Percentiles rank a stretch among this genome's conserved stretches.
phyloP scores from a whole-genome alignment of 805 yeast species.

The Zygoascus tannicola region DNA sequence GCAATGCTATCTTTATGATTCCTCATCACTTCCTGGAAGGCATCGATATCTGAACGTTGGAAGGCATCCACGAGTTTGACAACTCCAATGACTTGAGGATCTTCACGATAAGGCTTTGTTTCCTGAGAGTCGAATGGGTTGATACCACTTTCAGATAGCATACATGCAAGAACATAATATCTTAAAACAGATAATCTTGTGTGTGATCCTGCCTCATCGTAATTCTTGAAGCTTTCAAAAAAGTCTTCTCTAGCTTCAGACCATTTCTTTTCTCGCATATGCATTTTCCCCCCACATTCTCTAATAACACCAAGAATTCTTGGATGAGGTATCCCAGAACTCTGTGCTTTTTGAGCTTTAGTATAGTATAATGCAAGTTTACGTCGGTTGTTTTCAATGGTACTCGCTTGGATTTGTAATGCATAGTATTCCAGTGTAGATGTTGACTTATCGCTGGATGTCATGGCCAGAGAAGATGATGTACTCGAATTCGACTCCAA shows the following conservation, averaged over 20 bases:
- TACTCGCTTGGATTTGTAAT: slow-evolving; percentile 48
- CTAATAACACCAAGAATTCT: slow-evolving; percentile 61
- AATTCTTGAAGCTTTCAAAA: slow-evolving; percentile 48
- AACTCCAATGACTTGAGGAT: slow-evolving; percentile 25
- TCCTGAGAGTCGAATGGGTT: slow-evolving; percentile 70
- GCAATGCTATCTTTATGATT: slow-evolving; percentile 10
- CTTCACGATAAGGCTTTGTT: slow-evolving; percentile 42
- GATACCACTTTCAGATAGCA: slow-evolving; percentile 48
- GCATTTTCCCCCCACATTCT: slow-evolving; percentile 67
- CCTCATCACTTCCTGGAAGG: slow-evolving; percentile 16
- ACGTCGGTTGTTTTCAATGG: slow-evolving; percentile 31
- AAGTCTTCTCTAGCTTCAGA: slow-evolving; percentile 46
- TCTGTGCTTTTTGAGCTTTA: slow-evolving; percentile 38
- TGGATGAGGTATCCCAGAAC: slow-evolving; percentile 58
- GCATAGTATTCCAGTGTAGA: slow-evolving; percentile 55
- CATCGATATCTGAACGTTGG: slow-evolving; percentile 19
- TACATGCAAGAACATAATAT: slow-evolving; percentile 51
- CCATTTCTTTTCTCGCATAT: slow-evolving; percentile 51
- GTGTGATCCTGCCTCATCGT: slow-evolving; percentile 58
- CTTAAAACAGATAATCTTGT: slow-evolving; percentile 49
- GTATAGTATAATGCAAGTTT: slow-evolving; percentile 41
- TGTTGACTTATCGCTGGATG: slow-evolving; percentile 11
- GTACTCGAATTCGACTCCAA: slow-evolving; percentile 7
- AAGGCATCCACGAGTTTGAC: slow-evolving; percentile 29
- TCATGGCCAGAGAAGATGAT: background rate